Conservation (phyloP, 176 grass and related monocot species). For the Lolium multiflorum region DNA sequence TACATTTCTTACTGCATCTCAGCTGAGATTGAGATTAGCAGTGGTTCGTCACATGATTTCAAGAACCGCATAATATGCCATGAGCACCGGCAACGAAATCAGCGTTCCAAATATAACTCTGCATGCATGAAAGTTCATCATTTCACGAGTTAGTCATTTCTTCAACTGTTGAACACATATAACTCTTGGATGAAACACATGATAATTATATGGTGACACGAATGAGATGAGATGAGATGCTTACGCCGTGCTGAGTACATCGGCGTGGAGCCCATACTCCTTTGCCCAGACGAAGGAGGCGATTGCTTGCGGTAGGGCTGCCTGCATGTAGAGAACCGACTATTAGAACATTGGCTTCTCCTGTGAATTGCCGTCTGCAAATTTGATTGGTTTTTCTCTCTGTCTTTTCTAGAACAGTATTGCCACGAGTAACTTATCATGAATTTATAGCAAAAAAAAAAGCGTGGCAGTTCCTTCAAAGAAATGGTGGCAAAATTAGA, state of each 20-base stretch:
- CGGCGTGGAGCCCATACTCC: constrained; percentile 78
- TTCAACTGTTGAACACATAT: no score
- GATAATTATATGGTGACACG: no score
- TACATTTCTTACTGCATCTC: no score
- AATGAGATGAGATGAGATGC: background rate
- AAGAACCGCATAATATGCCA: constrained; percentile 51
- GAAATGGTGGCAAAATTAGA: background rate
- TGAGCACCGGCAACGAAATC: constrained; percentile 63
- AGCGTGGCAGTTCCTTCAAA: background rate
- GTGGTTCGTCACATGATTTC: constrained; percentile 37
- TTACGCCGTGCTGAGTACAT: constrained; percentile 79
- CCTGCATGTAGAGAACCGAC: constrained; percentile 34
- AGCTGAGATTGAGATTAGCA: background rate
- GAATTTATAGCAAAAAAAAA: no score
- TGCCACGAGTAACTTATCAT: background rate
- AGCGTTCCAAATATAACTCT: constrained; percentile 82
- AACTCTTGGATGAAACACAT: no score
- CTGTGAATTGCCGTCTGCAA: background rate
- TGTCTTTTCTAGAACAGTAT: background rate
- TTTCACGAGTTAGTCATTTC: background rate
- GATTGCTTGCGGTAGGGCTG: constrained; percentile 76
- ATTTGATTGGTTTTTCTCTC: background rate
- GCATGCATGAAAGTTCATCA: background rate
- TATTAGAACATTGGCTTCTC: background rate
- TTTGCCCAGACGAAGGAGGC: constrained; percentile 76